Evolutionary conservation across 306 rosid species (phyloP).

Genomic region (Dryas alaskensis): DNA sequence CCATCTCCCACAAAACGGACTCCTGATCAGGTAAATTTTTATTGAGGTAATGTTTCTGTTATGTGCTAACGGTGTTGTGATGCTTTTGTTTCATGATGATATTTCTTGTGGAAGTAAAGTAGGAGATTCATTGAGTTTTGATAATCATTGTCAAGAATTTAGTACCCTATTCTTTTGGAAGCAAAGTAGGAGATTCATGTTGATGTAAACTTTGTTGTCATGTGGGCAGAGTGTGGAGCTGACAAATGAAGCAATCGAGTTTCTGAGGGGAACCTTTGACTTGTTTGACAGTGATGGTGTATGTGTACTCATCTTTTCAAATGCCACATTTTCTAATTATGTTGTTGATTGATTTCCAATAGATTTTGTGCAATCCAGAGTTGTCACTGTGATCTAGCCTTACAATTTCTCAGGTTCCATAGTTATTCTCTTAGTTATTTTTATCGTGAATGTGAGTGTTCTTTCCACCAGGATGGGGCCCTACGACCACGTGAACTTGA

Average conservation of each 20-base stretch:
- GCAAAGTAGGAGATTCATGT: background rate
- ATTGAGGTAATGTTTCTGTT: background rate
- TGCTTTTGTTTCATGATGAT: background rate
- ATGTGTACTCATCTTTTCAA: conserved; percentile 28
- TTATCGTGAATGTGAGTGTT: conserved; percentile 17
- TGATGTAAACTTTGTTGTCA: conserved; percentile 19
- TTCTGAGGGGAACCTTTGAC: conserved; percentile 74
- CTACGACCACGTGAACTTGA: conserved; percentile 79
- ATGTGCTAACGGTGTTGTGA: background rate
- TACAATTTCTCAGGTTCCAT: conserved; percentile 5
- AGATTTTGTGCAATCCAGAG: background rate
- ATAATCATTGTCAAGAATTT: conserved; percentile 7
- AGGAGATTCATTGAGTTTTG: background rate
- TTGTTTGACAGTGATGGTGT: conserved; percentile 65
- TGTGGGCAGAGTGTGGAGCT: conserved; percentile 90
- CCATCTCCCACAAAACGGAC: conserved; percentile 60
- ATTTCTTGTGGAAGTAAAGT: conserved; percentile 1
- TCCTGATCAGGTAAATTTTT: conserved; percentile 73
- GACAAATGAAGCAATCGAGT: conserved; percentile 87
- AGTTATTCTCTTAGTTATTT: conserved; percentile 16
- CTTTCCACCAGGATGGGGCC: conserved; percentile 65
- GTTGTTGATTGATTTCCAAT: conserved; percentile 1
- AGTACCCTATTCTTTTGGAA: background rate
- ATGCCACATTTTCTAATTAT: conserved; percentile 16
- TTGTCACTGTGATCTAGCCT: background rate